Base-by-base conservation (phyloP, 2,329 filamentous ascomycete genomes). In the Penicillium capsulatum region DNA sequence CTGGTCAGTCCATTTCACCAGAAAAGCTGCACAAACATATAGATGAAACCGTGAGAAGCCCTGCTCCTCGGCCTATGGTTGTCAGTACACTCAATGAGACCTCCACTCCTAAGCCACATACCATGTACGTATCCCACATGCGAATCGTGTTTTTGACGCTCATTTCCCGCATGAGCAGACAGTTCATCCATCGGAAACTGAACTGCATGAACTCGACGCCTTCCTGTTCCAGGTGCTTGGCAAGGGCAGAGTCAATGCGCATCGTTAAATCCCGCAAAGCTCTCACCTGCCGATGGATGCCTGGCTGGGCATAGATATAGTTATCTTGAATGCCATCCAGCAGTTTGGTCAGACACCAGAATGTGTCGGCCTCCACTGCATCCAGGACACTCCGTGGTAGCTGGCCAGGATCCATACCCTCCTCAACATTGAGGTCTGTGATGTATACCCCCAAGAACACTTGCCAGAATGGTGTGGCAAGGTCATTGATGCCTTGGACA, bases 141-240 rank as follows among this genome's bases (percentile, higher is more conserved):
- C 92, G 78, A 49, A 98, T 94, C 0, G 89, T 96, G 63, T 96
- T 97, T 64, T 83, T 86, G 41, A 98, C 91, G 61, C 86, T 95
- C 50, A 98, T 86, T 69, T 98, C 92, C 48, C 92, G 80, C 92
- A 98, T 98, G 50, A 98, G 74, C 36, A 98, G 78, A 65, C 92
- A 98, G 59, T 98, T 98, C 92, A 98, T 98, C 92, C 92, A 98
- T 40, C 92, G 79, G 64, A 98, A 98, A 66, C 89, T 96, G 68
- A 98, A 98, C 61, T 98, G 92, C 58, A 98, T 98, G 60, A 98
- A 98, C 62, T 98, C 92, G 17, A 98, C 88, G 20, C 89, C 84
- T 65, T 97, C 89, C 16, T 78, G 78, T 61, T 96, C 88, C 28
- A 98, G 74, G 61, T 98, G 92, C 54, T 86, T 92, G 3, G 90